Evolutionary conservation across 2,329 filamentous ascomycete species (phyloP).

Genomic region (Penicillium sp.): DNA sequence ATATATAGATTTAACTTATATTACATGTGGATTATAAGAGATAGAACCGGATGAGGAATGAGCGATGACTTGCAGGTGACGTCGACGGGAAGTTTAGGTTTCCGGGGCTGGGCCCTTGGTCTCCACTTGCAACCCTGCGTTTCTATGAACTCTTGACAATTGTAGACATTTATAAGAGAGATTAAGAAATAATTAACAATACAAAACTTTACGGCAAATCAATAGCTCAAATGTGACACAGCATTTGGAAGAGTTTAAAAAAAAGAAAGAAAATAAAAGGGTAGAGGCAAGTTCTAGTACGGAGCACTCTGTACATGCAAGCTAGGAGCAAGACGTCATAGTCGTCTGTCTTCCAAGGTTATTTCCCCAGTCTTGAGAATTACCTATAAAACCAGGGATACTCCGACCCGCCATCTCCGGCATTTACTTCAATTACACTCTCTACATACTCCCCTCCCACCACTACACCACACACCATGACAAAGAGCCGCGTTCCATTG

Average conservation of each 20-base stretch:
- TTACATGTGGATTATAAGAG: too few species aligned
- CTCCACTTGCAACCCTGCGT: neutral
- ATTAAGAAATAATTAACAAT: neutral
- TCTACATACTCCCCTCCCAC: neutral
- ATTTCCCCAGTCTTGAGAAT: neutral
- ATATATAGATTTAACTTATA: too few species aligned
- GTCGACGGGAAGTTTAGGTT: constrained; percentile 17
- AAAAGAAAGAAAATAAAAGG: neutral
- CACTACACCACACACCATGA: constrained; percentile 24
- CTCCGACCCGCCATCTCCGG: neutral
- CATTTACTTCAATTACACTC: neutral
- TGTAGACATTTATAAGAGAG: neutral
- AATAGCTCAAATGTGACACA: neutral
- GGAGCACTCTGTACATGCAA: neutral
- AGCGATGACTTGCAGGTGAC: constrained; percentile 28
- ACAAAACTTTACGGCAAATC: neutral
- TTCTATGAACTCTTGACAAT: neutral
- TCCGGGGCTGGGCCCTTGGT: constrained; percentile 3
- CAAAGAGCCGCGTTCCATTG: constrained; percentile 36
- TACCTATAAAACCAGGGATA: constrained; percentile 9
- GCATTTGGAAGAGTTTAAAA: too few species aligned
- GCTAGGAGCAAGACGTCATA: constrained; percentile 19
- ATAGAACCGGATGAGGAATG: constrained; percentile 4
- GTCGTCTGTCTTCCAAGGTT: constrained; percentile 4
- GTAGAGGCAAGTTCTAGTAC: neutral